These are phyloP conservation scores for Penicillium sp. DNA, from an alignment of 2,329 filamentous ascomycete genomes.

Conservation along the genomic window DNA sequence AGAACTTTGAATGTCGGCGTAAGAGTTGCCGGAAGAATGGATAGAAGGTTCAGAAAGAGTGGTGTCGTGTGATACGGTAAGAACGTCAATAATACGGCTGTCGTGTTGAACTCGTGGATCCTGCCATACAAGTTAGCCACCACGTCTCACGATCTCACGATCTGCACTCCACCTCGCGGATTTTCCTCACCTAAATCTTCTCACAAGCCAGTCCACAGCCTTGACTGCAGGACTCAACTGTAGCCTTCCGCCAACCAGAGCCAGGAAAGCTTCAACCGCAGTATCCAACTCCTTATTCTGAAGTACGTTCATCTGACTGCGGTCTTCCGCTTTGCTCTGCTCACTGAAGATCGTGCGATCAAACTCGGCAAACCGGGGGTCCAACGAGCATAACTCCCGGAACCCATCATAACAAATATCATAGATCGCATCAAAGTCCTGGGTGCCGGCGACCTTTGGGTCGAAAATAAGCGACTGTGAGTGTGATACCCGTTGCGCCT, in stretches of 20 bases:
- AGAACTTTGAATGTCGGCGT: slow-evolving; percentile 78
- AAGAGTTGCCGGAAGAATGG: slow-evolving; percentile 73
- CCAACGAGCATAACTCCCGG: slow-evolving; percentile 83
- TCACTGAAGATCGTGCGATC: slow-evolving; percentile 82
- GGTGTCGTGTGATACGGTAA: slow-evolving; percentile 87
- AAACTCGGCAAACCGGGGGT: slow-evolving; percentile 73
- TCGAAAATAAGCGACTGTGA: slow-evolving; percentile 95
- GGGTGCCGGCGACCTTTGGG: slow-evolving; percentile 73
- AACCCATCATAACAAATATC: slow-evolving; percentile 85
- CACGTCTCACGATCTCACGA: slow-evolving; percentile 8
- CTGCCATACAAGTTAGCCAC: slow-evolving; percentile 46
- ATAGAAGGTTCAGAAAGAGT: slow-evolving; percentile 79
- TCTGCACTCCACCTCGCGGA: neutral
- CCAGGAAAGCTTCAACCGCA: slow-evolving; percentile 77
- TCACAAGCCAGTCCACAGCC: slow-evolving; percentile 89
- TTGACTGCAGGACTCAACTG: slow-evolving; percentile 85
- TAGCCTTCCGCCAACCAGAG: slow-evolving; percentile 70
- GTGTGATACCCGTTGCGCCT: slow-evolving; percentile 87
- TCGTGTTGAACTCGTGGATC: slow-evolving; percentile 87
- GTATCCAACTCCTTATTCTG: slow-evolving; percentile 81
- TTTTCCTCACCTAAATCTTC: slow-evolving; percentile 72
- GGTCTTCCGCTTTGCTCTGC: slow-evolving; percentile 85
- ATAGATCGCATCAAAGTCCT: slow-evolving; percentile 88
- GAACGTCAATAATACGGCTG: slow-evolving; percentile 75
- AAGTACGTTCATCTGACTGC: slow-evolving; percentile 73